These are phyloP conservation scores for Alternaria arbusti DNA, from an alignment of 2,329 filamentous ascomycete genomes.

Conservation along the genomic window DNA sequence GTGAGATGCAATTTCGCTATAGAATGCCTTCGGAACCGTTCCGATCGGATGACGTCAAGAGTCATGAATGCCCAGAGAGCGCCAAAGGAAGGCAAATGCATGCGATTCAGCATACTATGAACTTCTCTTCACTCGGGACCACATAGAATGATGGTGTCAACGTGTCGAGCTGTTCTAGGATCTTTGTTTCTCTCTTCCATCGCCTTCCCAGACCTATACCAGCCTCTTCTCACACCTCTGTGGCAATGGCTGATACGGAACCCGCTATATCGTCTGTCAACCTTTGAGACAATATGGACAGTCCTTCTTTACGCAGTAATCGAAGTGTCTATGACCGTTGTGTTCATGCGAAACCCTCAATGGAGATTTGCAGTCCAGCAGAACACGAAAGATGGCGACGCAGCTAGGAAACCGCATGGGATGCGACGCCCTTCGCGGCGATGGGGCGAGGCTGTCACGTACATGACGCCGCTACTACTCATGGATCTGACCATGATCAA, in stretches of 20 bases:
- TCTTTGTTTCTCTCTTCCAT: background rate
- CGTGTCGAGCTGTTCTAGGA: background rate
- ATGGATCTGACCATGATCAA: slow-evolving; percentile 1
- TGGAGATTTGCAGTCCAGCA: background rate
- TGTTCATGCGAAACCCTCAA: background rate
- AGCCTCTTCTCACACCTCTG: background rate
- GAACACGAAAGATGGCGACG: background rate
- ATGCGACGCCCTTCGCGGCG: background rate
- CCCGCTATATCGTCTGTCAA: background rate
- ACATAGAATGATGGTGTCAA: background rate
- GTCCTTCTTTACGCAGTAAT: background rate
- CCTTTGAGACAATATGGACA: background rate
- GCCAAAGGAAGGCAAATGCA: background rate
- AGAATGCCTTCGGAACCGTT: background rate
- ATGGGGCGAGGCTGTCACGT: background rate
- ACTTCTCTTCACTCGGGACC: background rate
- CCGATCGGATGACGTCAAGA: background rate
- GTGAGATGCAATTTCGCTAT: background rate
- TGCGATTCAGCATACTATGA: background rate
- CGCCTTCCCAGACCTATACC: background rate
- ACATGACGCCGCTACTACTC: background rate
- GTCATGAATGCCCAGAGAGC: background rate
- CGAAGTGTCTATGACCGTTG: background rate
- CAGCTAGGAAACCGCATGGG: background rate
- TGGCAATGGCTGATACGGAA: background rate